A percentile compares a stretch with the other conserved stretches of the same genome.
Conservation (phyloP, 208 protist genomes). For the Trypanosoma rangeli region DNA sequence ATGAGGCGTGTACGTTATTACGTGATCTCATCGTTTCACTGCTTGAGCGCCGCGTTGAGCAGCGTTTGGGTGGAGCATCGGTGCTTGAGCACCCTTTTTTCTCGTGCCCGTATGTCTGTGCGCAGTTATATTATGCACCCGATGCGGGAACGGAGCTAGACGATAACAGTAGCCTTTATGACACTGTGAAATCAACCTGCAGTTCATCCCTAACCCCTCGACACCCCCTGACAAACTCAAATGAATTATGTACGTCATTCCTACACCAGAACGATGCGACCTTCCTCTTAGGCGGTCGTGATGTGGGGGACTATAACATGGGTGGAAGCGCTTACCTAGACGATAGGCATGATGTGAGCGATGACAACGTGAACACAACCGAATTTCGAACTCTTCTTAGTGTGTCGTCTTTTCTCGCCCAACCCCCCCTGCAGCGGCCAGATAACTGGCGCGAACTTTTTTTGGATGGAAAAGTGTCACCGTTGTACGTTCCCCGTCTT, state of each 20-base stretch:
- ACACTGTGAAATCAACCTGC: background rate
- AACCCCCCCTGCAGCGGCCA: conserved; percentile 34
- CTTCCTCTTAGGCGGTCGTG: background rate
- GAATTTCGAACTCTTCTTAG: background rate
- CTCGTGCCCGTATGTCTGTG: conserved; percentile 67
- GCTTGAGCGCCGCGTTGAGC: conserved; percentile 52
- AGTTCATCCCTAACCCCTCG: background rate
- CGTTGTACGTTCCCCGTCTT: conserved; percentile 70
- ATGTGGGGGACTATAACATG: background rate
- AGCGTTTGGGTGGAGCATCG: conserved; percentile 54
- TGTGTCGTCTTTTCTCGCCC: conserved; percentile 18
- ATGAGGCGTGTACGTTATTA: conserved; percentile 62
- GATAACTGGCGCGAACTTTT: conserved; percentile 72
- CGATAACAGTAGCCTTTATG: background rate
- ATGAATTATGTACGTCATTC: background rate
- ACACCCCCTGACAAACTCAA: background rate
- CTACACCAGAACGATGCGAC: background rate
- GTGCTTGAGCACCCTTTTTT: conserved; percentile 91
- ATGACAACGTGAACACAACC: background rate
- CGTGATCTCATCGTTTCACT: conserved; percentile 61
- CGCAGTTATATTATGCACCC: conserved; percentile 70
- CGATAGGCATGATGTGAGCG: background rate
- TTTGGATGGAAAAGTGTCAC: conserved; percentile 36
- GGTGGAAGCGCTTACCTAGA: background rate
- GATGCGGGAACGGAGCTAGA: background rate